Conservation (phyloP, 371 early-diverging fungal species). For the Mortierella sp. region DNA sequence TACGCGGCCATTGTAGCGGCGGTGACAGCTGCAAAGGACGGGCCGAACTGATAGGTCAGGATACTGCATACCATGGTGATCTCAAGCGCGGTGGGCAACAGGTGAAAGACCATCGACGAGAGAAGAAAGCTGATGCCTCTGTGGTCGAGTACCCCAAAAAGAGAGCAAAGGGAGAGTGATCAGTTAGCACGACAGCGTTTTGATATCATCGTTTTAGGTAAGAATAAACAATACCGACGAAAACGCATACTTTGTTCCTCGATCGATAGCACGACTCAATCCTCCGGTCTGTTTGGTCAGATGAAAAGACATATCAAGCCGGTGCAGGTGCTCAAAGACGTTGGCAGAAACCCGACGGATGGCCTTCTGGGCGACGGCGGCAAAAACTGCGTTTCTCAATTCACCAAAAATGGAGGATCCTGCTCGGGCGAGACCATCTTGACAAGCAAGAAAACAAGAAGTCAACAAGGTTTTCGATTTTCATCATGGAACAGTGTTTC, state of each 20-base stretch:
- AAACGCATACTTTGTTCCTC: conserved; percentile 88
- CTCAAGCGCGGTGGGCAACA: conserved; percentile 94
- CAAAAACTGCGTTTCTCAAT: conserved; percentile 94
- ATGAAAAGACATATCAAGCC: conserved; percentile 91
- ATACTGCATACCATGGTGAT: conserved; percentile 95
- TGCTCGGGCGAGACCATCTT: conserved; percentile 90
- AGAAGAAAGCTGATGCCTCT: conserved; percentile 94
- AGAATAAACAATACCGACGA: background rate
- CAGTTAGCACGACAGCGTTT: background rate
- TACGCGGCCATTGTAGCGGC: conserved; percentile 88
- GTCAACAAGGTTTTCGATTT: too few relatives aligned
- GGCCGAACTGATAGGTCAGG: conserved; percentile 88
- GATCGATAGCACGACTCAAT: conserved; percentile 93
- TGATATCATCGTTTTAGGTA: background rate
- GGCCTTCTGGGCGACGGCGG: conserved; percentile 94
- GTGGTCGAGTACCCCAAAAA: conserved; percentile 12
- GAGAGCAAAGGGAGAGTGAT: background rate
- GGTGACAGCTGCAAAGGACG: conserved; percentile 87
- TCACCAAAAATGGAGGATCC: conserved; percentile 89
- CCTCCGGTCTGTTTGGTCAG: conserved; percentile 94
- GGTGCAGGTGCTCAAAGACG: conserved; percentile 89
- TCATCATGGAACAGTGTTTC: background rate
- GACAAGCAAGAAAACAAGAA: background rate
- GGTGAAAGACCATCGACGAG: conserved; percentile 92
- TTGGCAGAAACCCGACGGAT: conserved; percentile 88